Conservation (phyloP, 305 asterid genomes). For the Rubia peregrina region DNA sequence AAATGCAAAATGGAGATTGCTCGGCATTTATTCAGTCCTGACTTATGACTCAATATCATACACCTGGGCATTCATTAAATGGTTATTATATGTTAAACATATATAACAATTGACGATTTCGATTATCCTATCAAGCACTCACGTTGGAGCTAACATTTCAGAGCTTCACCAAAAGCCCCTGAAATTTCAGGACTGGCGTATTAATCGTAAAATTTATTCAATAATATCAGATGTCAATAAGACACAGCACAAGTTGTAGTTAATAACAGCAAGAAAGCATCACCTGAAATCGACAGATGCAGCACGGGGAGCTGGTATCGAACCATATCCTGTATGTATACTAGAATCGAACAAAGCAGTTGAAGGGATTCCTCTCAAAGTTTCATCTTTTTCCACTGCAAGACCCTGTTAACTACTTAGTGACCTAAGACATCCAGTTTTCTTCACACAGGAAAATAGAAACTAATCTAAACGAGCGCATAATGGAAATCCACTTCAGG, state of each 20-base stretch:
- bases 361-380: conserved; percentile 49
- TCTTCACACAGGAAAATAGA: background rate
- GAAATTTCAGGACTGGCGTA: background rate
- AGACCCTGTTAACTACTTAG: conserved; percentile 71
- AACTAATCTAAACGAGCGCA: conserved; percentile 11
- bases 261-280: conserved; percentile 8
- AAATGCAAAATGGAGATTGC: background rate
- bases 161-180: background rate
- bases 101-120: background rate
- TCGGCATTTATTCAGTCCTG: background rate
- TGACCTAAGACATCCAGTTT: conserved; percentile 20
- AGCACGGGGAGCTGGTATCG: conserved; percentile 49
- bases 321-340: conserved; percentile 56
- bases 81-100: background rate
- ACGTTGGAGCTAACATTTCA: background rate
- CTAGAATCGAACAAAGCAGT: conserved; percentile 39
- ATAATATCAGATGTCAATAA: background rate
- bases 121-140: background rate
- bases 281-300: conserved; percentile 64
- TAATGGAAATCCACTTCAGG: conserved; percentile 3
- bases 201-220: background rate
- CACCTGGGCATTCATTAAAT: background rate
- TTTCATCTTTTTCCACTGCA: conserved; percentile 72
- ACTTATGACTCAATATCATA: background rate
- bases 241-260: background rate